A percentile compares a stretch with the other conserved stretches of the same genome.
phyloP scores from a whole-genome alignment of 805 yeast genomes.

The Saccharomycopsis malanga region DNA sequence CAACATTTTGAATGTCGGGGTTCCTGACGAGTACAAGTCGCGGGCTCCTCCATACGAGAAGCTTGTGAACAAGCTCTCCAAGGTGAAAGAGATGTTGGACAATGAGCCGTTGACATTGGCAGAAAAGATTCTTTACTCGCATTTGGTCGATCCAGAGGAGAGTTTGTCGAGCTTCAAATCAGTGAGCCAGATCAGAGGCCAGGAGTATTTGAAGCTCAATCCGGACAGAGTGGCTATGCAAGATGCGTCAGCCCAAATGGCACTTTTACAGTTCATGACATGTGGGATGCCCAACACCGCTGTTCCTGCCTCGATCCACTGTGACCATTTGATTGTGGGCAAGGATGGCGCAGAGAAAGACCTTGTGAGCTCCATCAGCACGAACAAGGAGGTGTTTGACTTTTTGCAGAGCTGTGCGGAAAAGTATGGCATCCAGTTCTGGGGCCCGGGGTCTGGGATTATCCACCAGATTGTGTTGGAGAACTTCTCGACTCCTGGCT shows the following conservation, averaged over 20 bases:
- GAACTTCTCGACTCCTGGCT: constrained; percentile 97
- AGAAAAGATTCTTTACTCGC: constrained; percentile 92
- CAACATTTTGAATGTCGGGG: background rate
- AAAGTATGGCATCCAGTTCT: constrained; percentile 94
- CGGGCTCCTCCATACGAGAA: constrained; percentile 85
- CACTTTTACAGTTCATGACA: constrained; percentile 91
- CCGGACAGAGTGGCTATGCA: constrained; percentile 99
- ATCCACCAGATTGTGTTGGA: constrained; percentile 95
- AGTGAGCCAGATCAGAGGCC: constrained; percentile 54
- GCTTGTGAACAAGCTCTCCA: constrained; percentile 79
- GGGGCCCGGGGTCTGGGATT: constrained; percentile 99
- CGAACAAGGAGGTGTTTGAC: constrained; percentile 92
- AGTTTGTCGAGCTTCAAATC: constrained; percentile 26
- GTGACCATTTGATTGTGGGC: constrained; percentile 97
- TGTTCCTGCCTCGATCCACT: constrained; percentile 93
- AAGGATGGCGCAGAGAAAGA: constrained; percentile 85
- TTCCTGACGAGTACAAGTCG: constrained; percentile 64
- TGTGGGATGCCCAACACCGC: constrained; percentile 89
- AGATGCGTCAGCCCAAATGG: constrained; percentile 99
- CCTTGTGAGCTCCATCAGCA: constrained; percentile 75
- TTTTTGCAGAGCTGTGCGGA: constrained; percentile 86
- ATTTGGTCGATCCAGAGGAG: constrained; percentile 75
- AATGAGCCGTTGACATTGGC: constrained; percentile 84
- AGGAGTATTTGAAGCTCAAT: constrained; percentile 84
- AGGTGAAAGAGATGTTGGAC: constrained; percentile 71